These are phyloP conservation scores for Lachnellula suecica DNA, from an alignment of 2,329 filamentous ascomycete species.

Conservation along the genomic window DNA sequence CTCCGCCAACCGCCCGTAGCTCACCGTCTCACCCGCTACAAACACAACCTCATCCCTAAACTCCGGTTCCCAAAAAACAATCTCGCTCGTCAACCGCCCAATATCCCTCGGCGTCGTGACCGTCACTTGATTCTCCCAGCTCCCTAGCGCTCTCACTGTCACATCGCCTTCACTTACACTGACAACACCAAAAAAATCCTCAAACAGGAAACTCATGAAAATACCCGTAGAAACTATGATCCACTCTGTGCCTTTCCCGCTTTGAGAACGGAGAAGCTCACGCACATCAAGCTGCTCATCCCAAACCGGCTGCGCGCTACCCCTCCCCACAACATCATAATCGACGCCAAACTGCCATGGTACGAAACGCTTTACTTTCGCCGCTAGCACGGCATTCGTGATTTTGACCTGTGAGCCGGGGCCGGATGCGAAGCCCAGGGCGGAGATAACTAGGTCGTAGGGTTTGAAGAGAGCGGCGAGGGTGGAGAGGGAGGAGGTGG, in stretches of 20 bases:
- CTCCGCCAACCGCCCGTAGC: conserved; percentile 53
- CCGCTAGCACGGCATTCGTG: conserved; percentile 51
- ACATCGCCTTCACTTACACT: conserved; percentile 48
- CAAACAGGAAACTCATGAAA: conserved; percentile 70
- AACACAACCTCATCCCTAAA: conserved; percentile 46
- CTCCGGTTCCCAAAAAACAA: conserved; percentile 45
- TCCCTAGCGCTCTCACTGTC: conserved; percentile 53
- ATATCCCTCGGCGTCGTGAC: conserved; percentile 65
- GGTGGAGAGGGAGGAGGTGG: conserved; percentile 31
- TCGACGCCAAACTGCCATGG: conserved; percentile 77
- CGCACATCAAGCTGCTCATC: conserved; percentile 66
- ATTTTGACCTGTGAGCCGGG: conserved; percentile 58
- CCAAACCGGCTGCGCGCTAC: conserved; percentile 63
- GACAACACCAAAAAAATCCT: conserved; percentile 61
- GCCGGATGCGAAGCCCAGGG: conserved; percentile 58
- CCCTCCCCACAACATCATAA: conserved; percentile 62
- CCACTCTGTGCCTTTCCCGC: conserved; percentile 53
- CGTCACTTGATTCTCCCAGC: conserved; percentile 62
- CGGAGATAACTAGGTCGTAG: conserved; percentile 58
- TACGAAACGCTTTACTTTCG: conserved; percentile 52
- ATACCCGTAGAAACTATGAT: conserved; percentile 66
- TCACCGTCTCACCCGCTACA: conserved; percentile 61
- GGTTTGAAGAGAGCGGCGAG: conserved; percentile 44
- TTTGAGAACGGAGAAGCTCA: conserved; percentile 47
- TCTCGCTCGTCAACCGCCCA: conserved; percentile 55